Base-by-base conservation (phyloP, 83 land plant species). In the Picea mariana region DNA sequence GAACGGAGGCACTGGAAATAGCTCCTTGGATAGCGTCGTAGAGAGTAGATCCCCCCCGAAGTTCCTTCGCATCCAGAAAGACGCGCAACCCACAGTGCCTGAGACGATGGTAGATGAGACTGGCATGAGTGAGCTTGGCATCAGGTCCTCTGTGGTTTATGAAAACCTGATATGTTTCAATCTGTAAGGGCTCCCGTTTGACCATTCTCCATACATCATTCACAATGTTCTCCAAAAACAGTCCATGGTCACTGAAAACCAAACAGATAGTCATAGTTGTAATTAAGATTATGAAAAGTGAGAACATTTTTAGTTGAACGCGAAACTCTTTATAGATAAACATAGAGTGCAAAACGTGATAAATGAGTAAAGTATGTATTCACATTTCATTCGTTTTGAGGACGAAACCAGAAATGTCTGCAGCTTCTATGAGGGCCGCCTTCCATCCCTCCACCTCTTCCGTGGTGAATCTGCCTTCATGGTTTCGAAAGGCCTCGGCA, bases 141-240 rank as follows among this genome's bases (percentile, higher is more conserved):
- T 69, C 73, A 38, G 73, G 73, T 17, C 73, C 73, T 34, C 73
- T 69, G 20, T 69, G 73, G 6, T 69, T 69, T 16, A 69, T 69
- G n/a, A 27, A 27, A 4, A 69, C 75, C 1, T 69, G 42, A 7
- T 31, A 69, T 15, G 9, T 34, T 52, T 52, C 58, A 52, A 3
- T 2, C 12, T 0, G 3, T 11, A 52, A 52, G 58, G 58, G 13
- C 58, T 11, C 58, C 13, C 58, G 3, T 2, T 11, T 52, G 13
- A 11, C 58, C 58, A 2, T 1, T 52, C 2, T 49, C 2, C 11
- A 49, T 49, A 49, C 55, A 49, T 1, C 0, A 49, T 49, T 49
- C 12, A 49, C 55, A 49, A 49, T 49, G 2, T 9, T 49, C 12
- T 49, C 55, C 55, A 49, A 49, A 49, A 49, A 9, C 55, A 12